phyloP scores from a whole-genome alignment of 176 grass and related monocot species.

The Guadua angustifolia region DNA sequence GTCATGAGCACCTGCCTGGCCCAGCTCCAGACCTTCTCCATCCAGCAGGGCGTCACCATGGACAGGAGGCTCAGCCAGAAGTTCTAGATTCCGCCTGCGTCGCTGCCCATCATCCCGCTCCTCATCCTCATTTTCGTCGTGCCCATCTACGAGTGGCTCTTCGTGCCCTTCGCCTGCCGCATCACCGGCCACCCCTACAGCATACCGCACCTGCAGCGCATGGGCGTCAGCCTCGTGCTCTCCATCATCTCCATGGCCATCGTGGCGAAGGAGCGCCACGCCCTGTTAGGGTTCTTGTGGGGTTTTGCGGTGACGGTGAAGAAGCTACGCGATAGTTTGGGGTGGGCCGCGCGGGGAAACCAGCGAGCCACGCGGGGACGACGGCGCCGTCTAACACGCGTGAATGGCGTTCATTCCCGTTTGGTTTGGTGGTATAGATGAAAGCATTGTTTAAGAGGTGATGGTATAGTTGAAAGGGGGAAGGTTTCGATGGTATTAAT shows the following conservation, averaged over 20 bases:
- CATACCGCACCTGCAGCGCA: slow-evolving; percentile 75
- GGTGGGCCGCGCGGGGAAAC: too few species aligned
- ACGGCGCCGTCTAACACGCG: too few species aligned
- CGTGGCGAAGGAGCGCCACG: too few species aligned
- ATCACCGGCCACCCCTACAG: slow-evolving; percentile 58
- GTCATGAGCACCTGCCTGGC: slow-evolving; percentile 79
- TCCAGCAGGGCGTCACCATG: slow-evolving; percentile 72
- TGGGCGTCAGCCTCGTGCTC: slow-evolving; percentile 74
- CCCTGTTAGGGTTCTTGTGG: too few species aligned
- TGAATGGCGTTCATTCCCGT: too few species aligned
- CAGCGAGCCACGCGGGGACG: too few species aligned
- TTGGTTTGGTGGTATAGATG: too few species aligned
- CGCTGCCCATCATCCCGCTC: slow-evolving; percentile 71
- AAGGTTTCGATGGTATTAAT: too few species aligned
- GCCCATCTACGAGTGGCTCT: slow-evolving; percentile 67
- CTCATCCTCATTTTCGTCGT: slow-evolving; percentile 65
- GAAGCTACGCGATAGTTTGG: too few species aligned
- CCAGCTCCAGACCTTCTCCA: slow-evolving; percentile 89
- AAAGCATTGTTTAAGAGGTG: too few species aligned
- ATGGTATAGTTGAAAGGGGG: too few species aligned
- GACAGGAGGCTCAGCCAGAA: slow-evolving; percentile 37
- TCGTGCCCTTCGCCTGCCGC: slow-evolving; percentile 70
- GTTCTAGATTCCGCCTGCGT: slow-evolving; percentile 52
- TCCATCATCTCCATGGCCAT: slow-evolving; percentile 68
- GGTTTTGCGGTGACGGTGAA: too few species aligned